These are phyloP conservation scores for Pseudocercospora cruenta DNA, from an alignment of 2,329 filamentous ascomycete species.

Conservation along the genomic window DNA sequence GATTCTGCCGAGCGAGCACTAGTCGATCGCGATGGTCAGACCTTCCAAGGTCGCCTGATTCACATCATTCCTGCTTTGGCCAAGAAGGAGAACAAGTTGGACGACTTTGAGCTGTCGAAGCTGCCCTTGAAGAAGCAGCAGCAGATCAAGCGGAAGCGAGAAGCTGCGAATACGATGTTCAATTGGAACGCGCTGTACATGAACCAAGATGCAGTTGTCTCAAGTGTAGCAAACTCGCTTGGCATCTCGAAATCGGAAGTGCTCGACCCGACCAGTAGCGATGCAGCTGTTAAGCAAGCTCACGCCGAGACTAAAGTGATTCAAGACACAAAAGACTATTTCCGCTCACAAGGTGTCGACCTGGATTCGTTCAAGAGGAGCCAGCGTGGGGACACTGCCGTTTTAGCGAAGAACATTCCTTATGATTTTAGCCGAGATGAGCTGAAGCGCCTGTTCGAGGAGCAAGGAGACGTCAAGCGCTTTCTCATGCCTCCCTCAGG, in stretches of 20 bases:
- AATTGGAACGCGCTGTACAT: slow-evolving; percentile 99
- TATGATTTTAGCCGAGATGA: slow-evolving; percentile 80
- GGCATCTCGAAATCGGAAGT: slow-evolving; percentile 90
- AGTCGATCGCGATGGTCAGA: slow-evolving; percentile 75
- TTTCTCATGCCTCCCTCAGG: slow-evolving; percentile 91
- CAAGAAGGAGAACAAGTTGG: slow-evolving; percentile 79
- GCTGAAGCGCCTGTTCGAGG: slow-evolving; percentile 78
- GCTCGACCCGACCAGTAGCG: slow-evolving; percentile 91
- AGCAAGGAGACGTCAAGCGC: slow-evolving; percentile 77
- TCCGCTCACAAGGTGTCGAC: slow-evolving; percentile 84
- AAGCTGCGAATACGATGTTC: slow-evolving; percentile 77
- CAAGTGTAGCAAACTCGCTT: slow-evolving; percentile 81
- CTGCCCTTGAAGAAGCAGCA: slow-evolving; percentile 93
- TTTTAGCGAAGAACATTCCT: slow-evolving; percentile 93
- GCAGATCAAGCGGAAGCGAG: slow-evolving; percentile 80
- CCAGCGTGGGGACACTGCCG: slow-evolving; percentile 81
- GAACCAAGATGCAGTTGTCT: slow-evolving; percentile 90
- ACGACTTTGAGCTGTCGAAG: slow-evolving; percentile 88
- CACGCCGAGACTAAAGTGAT: slow-evolving; percentile 96
- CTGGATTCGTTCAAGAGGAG: slow-evolving; percentile 86
- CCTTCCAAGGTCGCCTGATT: slow-evolving; percentile 88
- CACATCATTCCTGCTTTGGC: slow-evolving; percentile 85
- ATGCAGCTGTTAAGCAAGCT: slow-evolving; percentile 94
- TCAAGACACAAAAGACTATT: slow-evolving; percentile 93
- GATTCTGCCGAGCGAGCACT: slow-evolving; percentile 78